Conservation (phyloP, 208 protist species). For the Acanthamoeba culbertsoni region DNA sequence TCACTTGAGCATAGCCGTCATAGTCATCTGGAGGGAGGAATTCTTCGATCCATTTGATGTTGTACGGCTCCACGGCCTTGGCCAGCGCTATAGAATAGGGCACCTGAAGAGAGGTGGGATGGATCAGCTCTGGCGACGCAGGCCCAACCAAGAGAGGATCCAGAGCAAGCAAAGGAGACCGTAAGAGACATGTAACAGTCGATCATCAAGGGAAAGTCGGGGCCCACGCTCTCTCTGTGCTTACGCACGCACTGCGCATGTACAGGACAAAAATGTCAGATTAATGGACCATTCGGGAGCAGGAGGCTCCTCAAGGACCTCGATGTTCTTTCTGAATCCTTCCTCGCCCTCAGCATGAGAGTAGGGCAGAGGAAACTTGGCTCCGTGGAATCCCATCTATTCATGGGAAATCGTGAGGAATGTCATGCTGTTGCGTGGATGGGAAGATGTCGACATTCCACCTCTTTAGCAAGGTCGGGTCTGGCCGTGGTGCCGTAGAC, state of each 20-base stretch:
- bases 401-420: not conserved
- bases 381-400: constrained; percentile 65
- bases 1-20: constrained; percentile 72
- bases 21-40: constrained; percentile 76
- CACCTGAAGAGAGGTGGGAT: not conserved
- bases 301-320: not conserved
- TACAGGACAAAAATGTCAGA: not conserved
- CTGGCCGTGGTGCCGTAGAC: constrained; percentile 77
- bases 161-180: no score
- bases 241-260: constrained; percentile 25
- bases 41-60: constrained; percentile 78
- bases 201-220: constrained; percentile 78
- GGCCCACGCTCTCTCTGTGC: constrained; percentile 63
- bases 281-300: not conserved
- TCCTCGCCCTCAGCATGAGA: constrained; percentile 77
- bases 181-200: constrained; percentile 78
- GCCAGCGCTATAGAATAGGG: constrained; percentile 76
- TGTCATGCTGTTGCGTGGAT: not conserved
- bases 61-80: constrained; percentile 56
- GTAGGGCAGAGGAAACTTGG: constrained; percentile 80
- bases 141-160: no score
- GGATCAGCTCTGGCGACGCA: no score
- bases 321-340: constrained; percentile 75
- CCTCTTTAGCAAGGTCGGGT: constrained; percentile 71
- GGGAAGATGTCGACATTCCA: not conserved